Base-by-base conservation (phyloP, 192 early-diverging fungal species). In the Podila epicladia region DNA sequence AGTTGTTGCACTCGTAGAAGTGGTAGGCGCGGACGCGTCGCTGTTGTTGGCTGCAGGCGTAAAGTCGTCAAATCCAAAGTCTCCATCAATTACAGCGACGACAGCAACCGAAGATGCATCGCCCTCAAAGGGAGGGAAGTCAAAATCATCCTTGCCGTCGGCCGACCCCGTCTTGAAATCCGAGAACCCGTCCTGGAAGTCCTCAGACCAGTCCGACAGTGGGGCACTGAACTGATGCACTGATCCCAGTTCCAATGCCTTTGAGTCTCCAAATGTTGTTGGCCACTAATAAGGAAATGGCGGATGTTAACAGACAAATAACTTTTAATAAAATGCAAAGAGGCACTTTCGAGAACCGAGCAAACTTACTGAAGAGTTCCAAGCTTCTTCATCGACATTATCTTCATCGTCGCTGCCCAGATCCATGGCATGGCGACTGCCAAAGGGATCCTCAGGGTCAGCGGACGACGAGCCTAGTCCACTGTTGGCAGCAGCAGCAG, bases 401-500 rank as follows among this genome's bases (percentile, higher is more conserved):
- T 82, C 71, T 1, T 82, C 79, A 3, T 82, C 79, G 38, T 82
- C 79, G 15, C 79, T 74, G 51, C 73, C 79, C 64, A 71, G 73
- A 33, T 74, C 72, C 67, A 71, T 70, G 29, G 71, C 58, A 45
- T 82, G 66, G n/a, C 58, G 53, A 37, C 61, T 73, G 29, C 77
- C 69, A 50, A 74, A 69, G 26, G 78, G 73, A 72, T 84, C 83
- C 12, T 73, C 67, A 41, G 75, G 33, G 7, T 62, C 58, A 55
- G 53, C 53, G n/a, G 8, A 20, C 6, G 53, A 55, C 6, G 53
- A 55, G 53, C 53, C 53, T 6, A 55, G 8, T 4, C 24, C n/a
- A 26, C 24, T 55, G 53, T 55, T 55, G 6, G 53, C 53, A 7
- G 53, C 53, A 1, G 53, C 50, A 5, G 69, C 38, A 19, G 73